Percentiles rank a stretch among this genome's conserved stretches.
Conservation (phyloP, 352 stramenopile genomes). For the Globisporangium perplexum region DNA sequence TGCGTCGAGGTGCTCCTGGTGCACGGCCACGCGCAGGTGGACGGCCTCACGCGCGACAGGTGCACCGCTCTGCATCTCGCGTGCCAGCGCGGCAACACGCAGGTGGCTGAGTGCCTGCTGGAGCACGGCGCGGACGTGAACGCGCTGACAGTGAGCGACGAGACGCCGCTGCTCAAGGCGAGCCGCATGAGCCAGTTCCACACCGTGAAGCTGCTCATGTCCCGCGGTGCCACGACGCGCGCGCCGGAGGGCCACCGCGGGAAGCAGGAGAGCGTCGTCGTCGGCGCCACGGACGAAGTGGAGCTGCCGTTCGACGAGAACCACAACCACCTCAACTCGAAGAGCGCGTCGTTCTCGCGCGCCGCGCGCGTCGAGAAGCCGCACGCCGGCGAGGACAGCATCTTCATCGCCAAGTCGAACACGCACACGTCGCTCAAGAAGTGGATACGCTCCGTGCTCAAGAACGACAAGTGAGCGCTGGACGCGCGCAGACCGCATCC, state of each 20-base stretch:
- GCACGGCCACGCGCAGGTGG: constrained; percentile 37
- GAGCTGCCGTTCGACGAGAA: constrained; percentile 15
- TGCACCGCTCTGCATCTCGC: constrained; percentile 76
- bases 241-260: constrained; percentile 18
- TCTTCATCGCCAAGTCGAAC: constrained; percentile 64
- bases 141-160: constrained; percentile 47
- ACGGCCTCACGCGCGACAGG: constrained; percentile 46
- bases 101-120: constrained; percentile 57
- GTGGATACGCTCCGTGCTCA: constrained; percentile 62
- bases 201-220: constrained; percentile 67
- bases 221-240: constrained; percentile 36
- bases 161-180: constrained; percentile 74
- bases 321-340: constrained; percentile 11
- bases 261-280: constrained; percentile 12
- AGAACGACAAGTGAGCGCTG: constrained; percentile 23
- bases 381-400: constrained; percentile 21
- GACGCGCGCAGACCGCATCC: no score
- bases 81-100: constrained; percentile 71
- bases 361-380: constrained; percentile 25
- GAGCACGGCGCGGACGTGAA: constrained; percentile 66
- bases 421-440: constrained; percentile 66
- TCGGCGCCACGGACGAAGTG: constrained; percentile 16
- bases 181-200: constrained; percentile 78
- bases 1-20: constrained; percentile 61
- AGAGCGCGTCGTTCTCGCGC: constrained; percentile 20